Evolutionary conservation across 495 filamentous ascomycete genomes (phyloP), one percentile per base, ranked within the genome.

Genomic region (Tetracladium setigerum): DNA sequence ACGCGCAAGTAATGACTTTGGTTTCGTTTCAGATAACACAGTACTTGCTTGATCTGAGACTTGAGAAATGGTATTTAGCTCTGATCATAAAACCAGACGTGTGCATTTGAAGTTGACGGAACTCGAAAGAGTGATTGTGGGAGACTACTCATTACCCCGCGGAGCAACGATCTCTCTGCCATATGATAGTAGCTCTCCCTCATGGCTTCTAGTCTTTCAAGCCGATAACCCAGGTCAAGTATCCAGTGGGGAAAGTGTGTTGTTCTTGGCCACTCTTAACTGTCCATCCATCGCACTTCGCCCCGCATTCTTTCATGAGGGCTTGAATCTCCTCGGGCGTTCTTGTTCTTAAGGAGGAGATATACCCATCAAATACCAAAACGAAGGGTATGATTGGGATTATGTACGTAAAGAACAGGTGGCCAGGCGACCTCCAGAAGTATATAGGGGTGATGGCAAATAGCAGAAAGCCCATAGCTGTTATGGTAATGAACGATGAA

Each of bases 331-430:
- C 84, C 18, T 74, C 71, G 14, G 79, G 65, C 30, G 75, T 82
- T 44, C 84, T 70, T 19, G 81, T 84, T 38, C 85, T 63, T 42
- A 87, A 59, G 31, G 71, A 76, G 19, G 78, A 83, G 24, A 87
- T 65, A 41, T 76, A 62, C 7, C 84, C 84, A 61, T 89, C 85
- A 50, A 80, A 80, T 5, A 79, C 72, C 12, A 85, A 46, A 7
- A 83, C 71, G 36, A 79, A 71, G 0, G 84, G 82, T 17, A 85
- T 66, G 6, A 85, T 55, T 0, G 84, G 84, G 1, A 87, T 44
- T 5, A 77, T 43, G 55, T 81, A 87, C 0, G 81, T 82, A 55
- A 76, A 84, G 53, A 84, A 65, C 18, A 87, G 64, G 27, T 79
- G 76, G 17, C 63, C 32, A 16, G 73, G 74, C 5, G 73, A 72